Evolutionary conservation across 169 alveolate species (phyloP).

Genomic region (Amoebophrya sp.): DNA sequence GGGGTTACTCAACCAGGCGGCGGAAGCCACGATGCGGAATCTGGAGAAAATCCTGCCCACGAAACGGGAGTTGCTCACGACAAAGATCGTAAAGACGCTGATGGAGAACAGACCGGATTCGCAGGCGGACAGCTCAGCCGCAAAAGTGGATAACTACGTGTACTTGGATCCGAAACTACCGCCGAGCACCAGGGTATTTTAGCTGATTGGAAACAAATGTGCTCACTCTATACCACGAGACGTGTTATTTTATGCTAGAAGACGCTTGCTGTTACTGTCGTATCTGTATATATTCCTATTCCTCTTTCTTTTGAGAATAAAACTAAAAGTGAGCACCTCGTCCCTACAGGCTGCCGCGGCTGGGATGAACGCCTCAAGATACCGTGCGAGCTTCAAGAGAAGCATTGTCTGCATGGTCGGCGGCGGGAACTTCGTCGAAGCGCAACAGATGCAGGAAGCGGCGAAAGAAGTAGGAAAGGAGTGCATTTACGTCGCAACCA

Average conservation of each 20-base stretch:
- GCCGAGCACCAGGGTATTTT: not conserved
- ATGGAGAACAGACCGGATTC: not conserved
- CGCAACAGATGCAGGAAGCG: constrained; percentile 20
- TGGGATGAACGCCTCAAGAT: not conserved
- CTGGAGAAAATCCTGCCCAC: not conserved
- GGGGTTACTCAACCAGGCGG: not conserved
- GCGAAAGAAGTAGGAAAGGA: not conserved
- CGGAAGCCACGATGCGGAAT: constrained; percentile 11
- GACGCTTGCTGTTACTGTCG: too few species aligned
- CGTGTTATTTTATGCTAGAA: too few species aligned
- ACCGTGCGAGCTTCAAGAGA: not conserved
- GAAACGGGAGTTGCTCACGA: not conserved
- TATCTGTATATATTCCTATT: too few species aligned
- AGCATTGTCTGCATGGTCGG: not conserved
- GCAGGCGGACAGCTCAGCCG: not conserved
- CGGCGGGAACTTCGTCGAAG: not conserved
- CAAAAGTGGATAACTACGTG: not conserved
- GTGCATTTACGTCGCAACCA: not conserved
- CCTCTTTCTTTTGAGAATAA: too few species aligned
- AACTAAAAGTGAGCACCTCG: too few species aligned
- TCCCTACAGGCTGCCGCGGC: not conserved
- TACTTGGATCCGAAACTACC: not conserved
- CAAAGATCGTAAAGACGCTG: not conserved
- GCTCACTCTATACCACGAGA: too few species aligned
- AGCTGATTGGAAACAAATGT: too few species aligned